Evolutionary conservation across 768 basidiomycete species (phyloP).

Genomic region (Kwoniella sp.): DNA sequence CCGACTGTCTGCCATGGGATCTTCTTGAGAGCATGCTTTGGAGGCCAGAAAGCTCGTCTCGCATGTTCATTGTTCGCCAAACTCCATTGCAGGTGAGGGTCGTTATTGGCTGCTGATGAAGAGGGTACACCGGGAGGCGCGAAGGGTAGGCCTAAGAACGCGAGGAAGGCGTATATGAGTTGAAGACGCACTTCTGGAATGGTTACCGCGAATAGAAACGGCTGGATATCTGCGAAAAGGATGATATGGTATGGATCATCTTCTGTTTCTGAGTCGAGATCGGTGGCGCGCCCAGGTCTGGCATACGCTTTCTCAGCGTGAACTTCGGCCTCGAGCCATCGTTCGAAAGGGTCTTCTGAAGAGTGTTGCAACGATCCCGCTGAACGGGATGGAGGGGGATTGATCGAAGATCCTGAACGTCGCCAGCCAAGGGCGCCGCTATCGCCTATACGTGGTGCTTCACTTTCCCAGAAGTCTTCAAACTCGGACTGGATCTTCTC

Average conservation of each 20-base stretch:
- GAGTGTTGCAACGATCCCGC: background rate
- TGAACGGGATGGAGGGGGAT: background rate
- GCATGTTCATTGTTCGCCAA: constrained; percentile 23
- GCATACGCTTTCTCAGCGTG: constrained; percentile 16
- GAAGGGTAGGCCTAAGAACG: constrained; percentile 56
- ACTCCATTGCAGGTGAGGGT: constrained; percentile 51
- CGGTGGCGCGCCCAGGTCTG: constrained; percentile 43
- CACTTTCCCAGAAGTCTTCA: constrained; percentile 57
- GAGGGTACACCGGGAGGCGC: constrained; percentile 53
- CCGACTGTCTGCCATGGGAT: constrained; percentile 47
- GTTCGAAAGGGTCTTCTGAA: constrained; percentile 43
- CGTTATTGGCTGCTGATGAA: constrained; percentile 46
- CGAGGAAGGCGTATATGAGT: constrained; percentile 56
- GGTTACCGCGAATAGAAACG: constrained; percentile 55
- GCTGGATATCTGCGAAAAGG: constrained; percentile 56
- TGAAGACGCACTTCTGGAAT: constrained; percentile 48
- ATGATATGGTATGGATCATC: constrained; percentile 57
- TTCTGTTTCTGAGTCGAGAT: constrained; percentile 47
- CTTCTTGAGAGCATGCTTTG: background rate
- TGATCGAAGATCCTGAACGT: background rate
- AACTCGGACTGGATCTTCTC: constrained; percentile 41
- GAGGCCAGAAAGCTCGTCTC: constrained; percentile 38
- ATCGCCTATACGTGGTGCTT: constrained; percentile 34
- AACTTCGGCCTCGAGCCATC: constrained; percentile 51
- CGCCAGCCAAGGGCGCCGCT: constrained; percentile 53